phyloP scores from a whole-genome alignment of 331 rosid species.

The Rosa hybrid region DNA sequence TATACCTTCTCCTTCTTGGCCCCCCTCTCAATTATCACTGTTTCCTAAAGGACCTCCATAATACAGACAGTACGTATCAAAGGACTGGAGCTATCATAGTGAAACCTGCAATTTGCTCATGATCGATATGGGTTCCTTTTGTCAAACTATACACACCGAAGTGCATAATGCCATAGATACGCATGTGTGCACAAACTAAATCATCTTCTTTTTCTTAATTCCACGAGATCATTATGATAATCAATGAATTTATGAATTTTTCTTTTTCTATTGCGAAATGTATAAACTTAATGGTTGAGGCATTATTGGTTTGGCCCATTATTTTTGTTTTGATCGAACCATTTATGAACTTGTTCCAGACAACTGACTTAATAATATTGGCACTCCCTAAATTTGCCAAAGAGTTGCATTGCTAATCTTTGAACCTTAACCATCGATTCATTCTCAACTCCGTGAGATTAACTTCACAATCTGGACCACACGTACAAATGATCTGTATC shows the following conservation, averaged over 20 bases:
- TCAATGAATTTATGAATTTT: no score
- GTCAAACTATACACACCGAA: not conserved
- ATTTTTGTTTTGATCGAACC: no score
- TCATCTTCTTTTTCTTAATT: no score
- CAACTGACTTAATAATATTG: no score
- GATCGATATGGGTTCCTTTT: not conserved
- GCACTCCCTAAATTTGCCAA: no score
- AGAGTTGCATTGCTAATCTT: no score
- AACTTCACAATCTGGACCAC: not conserved
- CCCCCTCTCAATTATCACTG: not conserved
- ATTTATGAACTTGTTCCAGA: no score
- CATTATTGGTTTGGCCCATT: no score
- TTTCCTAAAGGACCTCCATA: slow-evolving; percentile 1
- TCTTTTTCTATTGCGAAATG: no score
- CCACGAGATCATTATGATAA: no score
- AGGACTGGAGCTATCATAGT: not conserved
- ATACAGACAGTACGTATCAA: not conserved
- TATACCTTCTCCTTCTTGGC: not conserved
- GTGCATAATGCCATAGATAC: not conserved
- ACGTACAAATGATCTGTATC: not conserved
- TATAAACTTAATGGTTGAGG: no score
- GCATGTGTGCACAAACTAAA: not conserved
- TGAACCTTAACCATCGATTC: no score
- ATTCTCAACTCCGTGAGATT: not conserved
- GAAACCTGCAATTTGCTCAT: not conserved